Conservation (phyloP, 2,329 filamentous ascomycete genomes). For the Fusarium xyrophilum region DNA sequence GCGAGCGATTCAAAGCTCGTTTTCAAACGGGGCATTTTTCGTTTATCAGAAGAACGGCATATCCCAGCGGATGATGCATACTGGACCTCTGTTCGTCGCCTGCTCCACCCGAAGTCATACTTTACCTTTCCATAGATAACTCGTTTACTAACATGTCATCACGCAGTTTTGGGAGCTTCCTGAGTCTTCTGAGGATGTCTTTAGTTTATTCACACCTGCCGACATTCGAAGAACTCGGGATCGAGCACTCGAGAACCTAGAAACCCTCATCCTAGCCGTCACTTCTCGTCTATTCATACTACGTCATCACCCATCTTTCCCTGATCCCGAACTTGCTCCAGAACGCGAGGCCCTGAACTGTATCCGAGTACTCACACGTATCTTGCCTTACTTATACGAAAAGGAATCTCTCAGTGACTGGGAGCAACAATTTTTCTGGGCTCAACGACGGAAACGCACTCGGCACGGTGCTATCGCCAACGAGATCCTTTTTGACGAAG, state of each 20-base stretch:
- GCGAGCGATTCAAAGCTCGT: conserved; percentile 98
- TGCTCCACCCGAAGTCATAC: conserved; percentile 15
- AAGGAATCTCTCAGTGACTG: conserved; percentile 80
- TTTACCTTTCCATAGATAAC: not conserved
- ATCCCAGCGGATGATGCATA: conserved; percentile 89
- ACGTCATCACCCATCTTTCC: conserved; percentile 89
- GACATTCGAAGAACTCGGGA: conserved; percentile 91
- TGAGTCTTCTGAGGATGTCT: conserved; percentile 94
- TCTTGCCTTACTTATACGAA: conserved; percentile 93
- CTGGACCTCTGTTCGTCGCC: conserved; percentile 82
- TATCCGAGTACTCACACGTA: conserved; percentile 84
- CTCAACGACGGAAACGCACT: conserved; percentile 72
- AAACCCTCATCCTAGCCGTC: conserved; percentile 84
- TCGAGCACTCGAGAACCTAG: conserved; percentile 82
- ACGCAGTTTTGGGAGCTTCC: conserved; percentile 94
- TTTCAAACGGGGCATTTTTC: conserved; percentile 98
- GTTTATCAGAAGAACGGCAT: conserved; percentile 87
- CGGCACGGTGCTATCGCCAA: conserved; percentile 69
- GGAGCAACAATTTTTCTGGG: conserved; percentile 96
- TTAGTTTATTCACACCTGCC: conserved; percentile 89
- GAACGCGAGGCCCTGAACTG: conserved; percentile 94
- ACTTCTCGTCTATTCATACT: conserved; percentile 83
- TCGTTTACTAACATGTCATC: conserved; percentile 30
- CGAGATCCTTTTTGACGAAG: conserved; percentile 86
- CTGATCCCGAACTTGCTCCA: conserved; percentile 82